A percentile compares a stretch with the other conserved stretches of the same genome.
These are phyloP conservation scores for Arthroderma uncinatum DNA, from an alignment of 2,329 filamentous ascomycete species.

Conservation along the genomic window DNA sequence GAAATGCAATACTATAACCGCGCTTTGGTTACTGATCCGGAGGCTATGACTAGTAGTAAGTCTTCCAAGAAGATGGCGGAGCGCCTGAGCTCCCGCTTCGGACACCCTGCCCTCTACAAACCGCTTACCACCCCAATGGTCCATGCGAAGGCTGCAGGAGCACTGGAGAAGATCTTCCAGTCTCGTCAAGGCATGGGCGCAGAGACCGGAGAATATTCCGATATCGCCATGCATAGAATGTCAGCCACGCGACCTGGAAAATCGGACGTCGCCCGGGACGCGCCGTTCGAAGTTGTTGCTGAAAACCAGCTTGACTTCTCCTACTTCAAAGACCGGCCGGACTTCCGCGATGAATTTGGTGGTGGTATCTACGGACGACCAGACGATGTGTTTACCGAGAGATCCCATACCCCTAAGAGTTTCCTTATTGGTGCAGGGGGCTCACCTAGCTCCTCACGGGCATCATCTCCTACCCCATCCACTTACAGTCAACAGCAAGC, in stretches of 20 bases:
- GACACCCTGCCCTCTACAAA: constrained; percentile 81
- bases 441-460: constrained; percentile 31
- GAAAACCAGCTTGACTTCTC: constrained; percentile 81
- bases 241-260: constrained; percentile 48
- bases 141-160: constrained; percentile 74
- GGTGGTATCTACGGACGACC: constrained; percentile 48
- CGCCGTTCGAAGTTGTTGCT: constrained; percentile 81
- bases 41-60: constrained; percentile 31
- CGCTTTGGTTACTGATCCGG: constrained; percentile 44
- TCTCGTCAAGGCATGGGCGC: constrained; percentile 62
- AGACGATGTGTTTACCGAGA: constrained; percentile 36
- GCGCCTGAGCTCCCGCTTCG: constrained; percentile 66
- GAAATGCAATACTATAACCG: constrained; percentile 72
- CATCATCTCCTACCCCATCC: constrained; percentile 33
- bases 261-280: constrained; percentile 31
- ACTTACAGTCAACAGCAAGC: not conserved
- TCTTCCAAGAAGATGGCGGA: constrained; percentile 39
- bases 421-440: constrained; percentile 24
- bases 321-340: constrained; percentile 79
- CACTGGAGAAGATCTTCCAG: constrained; percentile 74
- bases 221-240: constrained; percentile 76
- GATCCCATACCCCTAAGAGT: constrained; percentile 34
- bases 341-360: constrained; percentile 80
- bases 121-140: constrained; percentile 92
- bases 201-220: constrained; percentile 48